Evolutionary conservation across 768 basidiomycete genomes (phyloP), one percentile per base, ranked within the genome.

Genomic region (Dacryopinax spathularia): DNA sequence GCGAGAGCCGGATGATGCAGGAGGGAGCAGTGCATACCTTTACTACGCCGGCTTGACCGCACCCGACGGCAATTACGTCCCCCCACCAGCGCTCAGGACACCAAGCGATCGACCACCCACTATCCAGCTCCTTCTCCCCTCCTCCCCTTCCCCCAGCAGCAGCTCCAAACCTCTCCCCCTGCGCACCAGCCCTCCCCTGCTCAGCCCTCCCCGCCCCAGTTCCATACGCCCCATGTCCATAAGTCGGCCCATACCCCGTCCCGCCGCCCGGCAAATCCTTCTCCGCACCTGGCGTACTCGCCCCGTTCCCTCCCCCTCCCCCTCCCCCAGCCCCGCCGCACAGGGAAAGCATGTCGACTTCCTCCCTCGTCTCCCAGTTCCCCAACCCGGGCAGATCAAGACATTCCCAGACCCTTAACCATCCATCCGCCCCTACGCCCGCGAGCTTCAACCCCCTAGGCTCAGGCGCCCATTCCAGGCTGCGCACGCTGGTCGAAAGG

Each of bases 71-170:
- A 60, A 97, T 78, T 20, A 95, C 70, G 71, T 93, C 89, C 1
- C 95, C 95, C 93, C 93, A 96, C 74, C 93, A 96, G 65, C 82
- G 80, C 69, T 98, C 96, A 70, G 91, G 91, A 74, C 94, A 97
- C 93, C 94, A 99, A 7, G 87, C 88, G 41, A 99, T 74, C 63
- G 86, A 88, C 92, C 92, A 97, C 1, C 89, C 94, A 2, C 91
- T 91, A 62, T 91, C 86, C 1, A 91, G 91, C 73, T 94, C 89
- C 39, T 87, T 41, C 48, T 27, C 48, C 25, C 48, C 62, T 33
- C 39, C 39, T n/a, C 73, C 93, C 89, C 39, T 87, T 41, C 48
- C 15, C 48, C 25, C 48, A 60, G 33, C 39, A 33, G 34, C 12
- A 18, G 41, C 37, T 31, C 22, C 25, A 5, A 12, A 18, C 60